Evolutionary conservation across 345 rosid genomes (phyloP).

Genomic region (Mercurialis annua): DNA sequence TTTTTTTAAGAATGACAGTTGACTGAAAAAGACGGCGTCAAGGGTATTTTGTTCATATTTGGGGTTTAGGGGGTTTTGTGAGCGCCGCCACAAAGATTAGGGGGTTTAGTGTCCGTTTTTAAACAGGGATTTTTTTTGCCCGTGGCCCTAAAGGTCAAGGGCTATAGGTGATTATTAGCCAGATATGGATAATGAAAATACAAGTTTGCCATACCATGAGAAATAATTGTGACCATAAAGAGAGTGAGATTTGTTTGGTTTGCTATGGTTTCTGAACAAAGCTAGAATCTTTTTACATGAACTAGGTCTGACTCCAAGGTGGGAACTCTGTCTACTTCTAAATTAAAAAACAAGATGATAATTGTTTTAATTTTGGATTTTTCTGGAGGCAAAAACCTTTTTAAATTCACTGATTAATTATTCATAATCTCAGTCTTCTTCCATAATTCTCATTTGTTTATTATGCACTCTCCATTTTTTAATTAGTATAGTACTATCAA

Average conservation of each 20-base stretch:
- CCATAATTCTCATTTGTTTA: not conserved
- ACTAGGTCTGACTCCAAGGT: slow-evolving; percentile 31
- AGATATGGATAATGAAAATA: slow-evolving; percentile 5
- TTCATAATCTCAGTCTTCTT: slow-evolving; percentile 33
- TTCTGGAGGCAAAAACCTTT: slow-evolving; percentile 28
- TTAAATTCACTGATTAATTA: slow-evolving; percentile 8
- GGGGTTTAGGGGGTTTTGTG: no score
- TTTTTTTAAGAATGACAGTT: no score
- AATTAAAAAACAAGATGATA: slow-evolving; percentile 16
- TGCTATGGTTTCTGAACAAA: slow-evolving; percentile 5
- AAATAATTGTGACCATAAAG: not conserved
- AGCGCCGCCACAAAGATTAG: no score
- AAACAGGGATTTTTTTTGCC: no score
- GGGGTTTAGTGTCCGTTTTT: no score
- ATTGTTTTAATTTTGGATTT: slow-evolving; percentile 33
- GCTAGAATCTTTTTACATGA: slow-evolving; percentile 15
- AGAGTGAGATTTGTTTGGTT: not conserved
- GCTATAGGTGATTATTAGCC: no score
- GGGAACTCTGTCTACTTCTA: slow-evolving; percentile 17
- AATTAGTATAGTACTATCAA: no score
- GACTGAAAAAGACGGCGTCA: no score
- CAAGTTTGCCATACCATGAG: not conserved
- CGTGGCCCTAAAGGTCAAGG: no score
- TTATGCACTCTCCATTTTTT: not conserved
- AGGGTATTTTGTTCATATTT: no score